Percentiles rank a stretch among this genome's conserved stretches.
Conservation (phyloP, 108 stramenopile genomes). For the Skeletonema menzelii region DNA sequence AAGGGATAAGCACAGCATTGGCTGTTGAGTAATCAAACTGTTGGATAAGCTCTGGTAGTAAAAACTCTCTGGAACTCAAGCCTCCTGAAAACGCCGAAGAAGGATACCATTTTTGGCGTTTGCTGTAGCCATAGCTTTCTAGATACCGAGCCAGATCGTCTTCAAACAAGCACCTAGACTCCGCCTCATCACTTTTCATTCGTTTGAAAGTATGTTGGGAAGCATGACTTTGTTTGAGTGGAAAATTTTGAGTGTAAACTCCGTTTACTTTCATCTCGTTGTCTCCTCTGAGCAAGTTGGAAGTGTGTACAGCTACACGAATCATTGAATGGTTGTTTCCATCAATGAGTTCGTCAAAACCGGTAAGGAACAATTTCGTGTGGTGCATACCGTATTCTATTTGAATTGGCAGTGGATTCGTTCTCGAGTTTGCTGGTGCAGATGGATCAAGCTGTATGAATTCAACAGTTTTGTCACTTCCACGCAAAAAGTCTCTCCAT, state of each 20-base stretch:
- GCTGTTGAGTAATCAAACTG: conserved; percentile 73
- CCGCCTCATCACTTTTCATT: conserved; percentile 15
- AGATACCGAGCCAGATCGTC: conserved; percentile 64
- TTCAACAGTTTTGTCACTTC: conserved; percentile 36
- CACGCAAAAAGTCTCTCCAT: conserved; percentile 15
- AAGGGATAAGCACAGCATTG: conserved; percentile 67
- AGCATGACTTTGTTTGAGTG: conserved; percentile 34
- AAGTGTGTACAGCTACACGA: conserved; percentile 76
- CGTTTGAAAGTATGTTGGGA: neutral
- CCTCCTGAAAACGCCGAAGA: neutral
- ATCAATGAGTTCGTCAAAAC: conserved; percentile 42
- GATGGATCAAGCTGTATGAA: conserved; percentile 41
- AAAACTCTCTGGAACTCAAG: conserved; percentile 33
- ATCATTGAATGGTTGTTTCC: conserved; percentile 22
- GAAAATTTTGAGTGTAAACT: conserved; percentile 76
- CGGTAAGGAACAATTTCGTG: conserved; percentile 77
- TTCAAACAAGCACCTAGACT: conserved; percentile 53
- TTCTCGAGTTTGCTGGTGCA: conserved; percentile 33
- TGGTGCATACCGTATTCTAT: conserved; percentile 70
- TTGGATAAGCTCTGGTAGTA: conserved; percentile 33
- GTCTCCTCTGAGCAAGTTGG: conserved; percentile 64
- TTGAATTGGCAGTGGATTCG: conserved; percentile 32
- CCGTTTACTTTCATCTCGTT: conserved; percentile 61
- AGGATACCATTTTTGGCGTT: conserved; percentile 38
- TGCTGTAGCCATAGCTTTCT: conserved; percentile 55